Evolutionary conservation across 148 eudicot genomes (phyloP).

Genomic region (Silene uniflora): DNA sequence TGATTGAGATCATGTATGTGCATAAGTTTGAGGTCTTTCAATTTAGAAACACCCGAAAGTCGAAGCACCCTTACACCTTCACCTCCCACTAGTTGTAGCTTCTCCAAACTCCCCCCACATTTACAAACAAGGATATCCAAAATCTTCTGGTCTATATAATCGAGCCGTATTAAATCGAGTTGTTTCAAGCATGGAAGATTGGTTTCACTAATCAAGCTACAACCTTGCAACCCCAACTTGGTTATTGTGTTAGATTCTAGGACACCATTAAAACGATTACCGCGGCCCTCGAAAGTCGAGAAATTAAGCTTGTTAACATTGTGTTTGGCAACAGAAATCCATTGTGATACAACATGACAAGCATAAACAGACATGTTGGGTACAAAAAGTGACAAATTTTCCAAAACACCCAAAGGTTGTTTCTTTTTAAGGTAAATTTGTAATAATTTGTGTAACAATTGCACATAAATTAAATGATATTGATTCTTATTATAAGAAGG

Average conservation of each 20-base stretch:
- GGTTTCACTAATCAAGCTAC: neutral
- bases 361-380: neutral
- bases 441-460: neutral
- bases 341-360: neutral
- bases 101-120: conserved; percentile 2
- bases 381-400: neutral
- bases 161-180: neutral
- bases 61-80: neutral
- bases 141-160: neutral
- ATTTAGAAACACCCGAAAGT: neutral
- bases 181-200: conserved; percentile 10
- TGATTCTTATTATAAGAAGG: neutral
- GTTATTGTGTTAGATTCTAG: neutral
- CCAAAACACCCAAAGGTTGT: neutral
- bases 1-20: neutral
- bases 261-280: neutral
- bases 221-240: neutral
- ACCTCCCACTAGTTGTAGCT: neutral
- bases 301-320: neutral
- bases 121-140: neutral
- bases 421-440: neutral
- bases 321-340: neutral
- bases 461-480: neutral
- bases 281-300: neutral
- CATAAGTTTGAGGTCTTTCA: neutral